These are phyloP conservation scores for Chalaropsis thielavioides DNA, from an alignment of 2,329 filamentous ascomycete genomes.

Conservation along the genomic window DNA sequence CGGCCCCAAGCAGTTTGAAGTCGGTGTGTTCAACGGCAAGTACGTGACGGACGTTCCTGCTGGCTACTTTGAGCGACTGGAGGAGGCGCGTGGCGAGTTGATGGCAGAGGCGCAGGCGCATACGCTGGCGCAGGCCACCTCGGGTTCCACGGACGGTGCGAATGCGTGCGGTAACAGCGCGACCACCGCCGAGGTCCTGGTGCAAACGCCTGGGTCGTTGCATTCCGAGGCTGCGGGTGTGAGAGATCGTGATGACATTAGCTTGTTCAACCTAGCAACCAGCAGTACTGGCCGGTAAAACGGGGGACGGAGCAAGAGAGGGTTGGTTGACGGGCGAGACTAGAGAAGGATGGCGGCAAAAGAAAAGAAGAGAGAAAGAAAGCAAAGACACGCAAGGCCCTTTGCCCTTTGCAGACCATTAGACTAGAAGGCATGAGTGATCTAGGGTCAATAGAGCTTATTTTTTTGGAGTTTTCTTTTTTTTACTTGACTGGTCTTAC, in stretches of 20 bases:
- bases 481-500: neutral
- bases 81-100: slow-evolving; percentile 55
- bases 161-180: slow-evolving; percentile 8
- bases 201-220: slow-evolving; percentile 8
- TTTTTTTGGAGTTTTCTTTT: neutral
- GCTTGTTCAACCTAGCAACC: slow-evolving; percentile 15
- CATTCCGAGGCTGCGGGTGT: slow-evolving; percentile 12
- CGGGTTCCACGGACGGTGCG: slow-evolving; percentile 1
- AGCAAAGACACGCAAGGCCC: neutral
- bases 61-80: slow-evolving; percentile 70
- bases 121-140: slow-evolving; percentile 8
- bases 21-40: slow-evolving; percentile 80
- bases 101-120: neutral
- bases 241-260: slow-evolving; percentile 15
- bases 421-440: neutral
- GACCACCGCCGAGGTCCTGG: neutral
- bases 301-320: neutral
- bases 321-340: neutral
- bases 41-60: slow-evolving; percentile 70
- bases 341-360: neutral
- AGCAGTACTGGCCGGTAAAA: slow-evolving; percentile 8
- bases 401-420: neutral
- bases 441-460: neutral
- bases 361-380: neutral
- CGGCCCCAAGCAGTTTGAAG: slow-evolving; percentile 56